Evolutionary conservation across 2,329 filamentous ascomycete genomes (phyloP).

Genomic region (Paraconiothyrium brasiliense): DNA sequence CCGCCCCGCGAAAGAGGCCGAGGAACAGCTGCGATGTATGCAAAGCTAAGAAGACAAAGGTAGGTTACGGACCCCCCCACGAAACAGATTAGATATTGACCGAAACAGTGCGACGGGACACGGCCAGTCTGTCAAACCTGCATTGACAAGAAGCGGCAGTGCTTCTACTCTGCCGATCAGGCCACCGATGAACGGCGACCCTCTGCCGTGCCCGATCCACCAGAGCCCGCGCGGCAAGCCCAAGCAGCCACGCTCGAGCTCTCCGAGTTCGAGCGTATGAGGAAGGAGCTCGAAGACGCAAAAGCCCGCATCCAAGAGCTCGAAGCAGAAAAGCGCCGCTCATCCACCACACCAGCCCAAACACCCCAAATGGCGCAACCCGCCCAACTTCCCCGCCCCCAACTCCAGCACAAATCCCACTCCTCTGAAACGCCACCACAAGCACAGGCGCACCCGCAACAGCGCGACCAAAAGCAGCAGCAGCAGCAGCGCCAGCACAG

Average conservation of each 20-base stretch:
- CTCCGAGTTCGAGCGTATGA: constrained; percentile 46
- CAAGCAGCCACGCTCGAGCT: constrained; percentile 33
- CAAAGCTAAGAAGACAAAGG: constrained; percentile 50
- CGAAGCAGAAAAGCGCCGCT: constrained; percentile 40
- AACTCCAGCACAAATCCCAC: constrained; percentile 30
- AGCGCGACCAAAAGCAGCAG: not conserved
- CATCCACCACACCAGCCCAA: constrained; percentile 39
- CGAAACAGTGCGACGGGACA: constrained; percentile 44
- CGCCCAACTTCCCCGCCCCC: constrained; percentile 14
- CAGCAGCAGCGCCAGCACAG: constrained; percentile 20
- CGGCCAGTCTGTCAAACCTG: constrained; percentile 48
- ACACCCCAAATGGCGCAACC: constrained; percentile 29
- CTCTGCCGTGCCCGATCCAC: constrained; percentile 15
- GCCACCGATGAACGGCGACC: constrained; percentile 31
- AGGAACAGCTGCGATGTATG: constrained; percentile 48
- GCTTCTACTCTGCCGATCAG: constrained; percentile 40
- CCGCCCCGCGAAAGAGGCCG: constrained; percentile 30
- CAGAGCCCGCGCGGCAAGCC: constrained; percentile 27
- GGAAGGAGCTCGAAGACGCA: constrained; percentile 48
- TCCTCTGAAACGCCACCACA: constrained; percentile 21
- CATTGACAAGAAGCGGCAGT: constrained; percentile 45
- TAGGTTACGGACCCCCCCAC: constrained; percentile 18
- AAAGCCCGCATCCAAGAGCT: constrained; percentile 46
- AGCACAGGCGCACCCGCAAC: not conserved
- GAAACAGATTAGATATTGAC: constrained; percentile 19